phyloP scores from a whole-genome alignment of 2,329 filamentous ascomycete species.

The Talaromyces sp. region DNA sequence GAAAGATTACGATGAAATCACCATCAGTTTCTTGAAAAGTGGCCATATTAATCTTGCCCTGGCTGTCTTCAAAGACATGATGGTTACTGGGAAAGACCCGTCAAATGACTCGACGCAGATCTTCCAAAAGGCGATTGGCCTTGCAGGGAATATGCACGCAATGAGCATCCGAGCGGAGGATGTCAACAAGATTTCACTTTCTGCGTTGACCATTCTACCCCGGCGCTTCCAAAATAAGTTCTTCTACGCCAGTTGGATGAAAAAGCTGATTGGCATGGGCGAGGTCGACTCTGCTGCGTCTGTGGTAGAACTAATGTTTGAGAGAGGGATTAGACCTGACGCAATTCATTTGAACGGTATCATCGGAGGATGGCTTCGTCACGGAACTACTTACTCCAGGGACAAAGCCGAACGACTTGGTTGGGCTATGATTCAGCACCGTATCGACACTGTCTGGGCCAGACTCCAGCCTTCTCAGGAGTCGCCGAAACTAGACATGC shows the following conservation, averaged over 20 bases:
- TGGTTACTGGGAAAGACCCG: slow-evolving; percentile 55
- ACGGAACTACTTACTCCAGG: slow-evolving; percentile 51
- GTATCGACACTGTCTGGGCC: slow-evolving; percentile 59
- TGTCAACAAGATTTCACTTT: slow-evolving; percentile 46
- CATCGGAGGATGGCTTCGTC: slow-evolving; percentile 71
- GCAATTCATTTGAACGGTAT: slow-evolving; percentile 77
- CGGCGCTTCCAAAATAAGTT: slow-evolving; percentile 63
- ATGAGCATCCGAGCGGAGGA: slow-evolving; percentile 38
- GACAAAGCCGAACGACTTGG: slow-evolving; percentile 63
- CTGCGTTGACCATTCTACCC: slow-evolving; percentile 51
- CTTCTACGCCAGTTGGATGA: slow-evolving; percentile 85
- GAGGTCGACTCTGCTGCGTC: slow-evolving; percentile 66
- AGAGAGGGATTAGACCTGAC: slow-evolving; percentile 62
- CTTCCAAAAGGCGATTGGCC: slow-evolving; percentile 38
- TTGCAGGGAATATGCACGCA: slow-evolving; percentile 38
- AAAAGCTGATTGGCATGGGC: slow-evolving; percentile 69
- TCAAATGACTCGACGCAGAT: slow-evolving; percentile 41
- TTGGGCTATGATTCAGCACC: slow-evolving; percentile 71
- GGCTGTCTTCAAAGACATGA: slow-evolving; percentile 83
- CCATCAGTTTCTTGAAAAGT: slow-evolving; percentile 64
- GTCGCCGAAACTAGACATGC: slow-evolving; percentile 21
- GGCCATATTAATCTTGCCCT: slow-evolving; percentile 64
- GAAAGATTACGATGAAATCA: slow-evolving; percentile 71
- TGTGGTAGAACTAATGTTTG: slow-evolving; percentile 72
- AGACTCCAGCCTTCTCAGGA: slow-evolving; percentile 16